A percentile compares a stretch with the other conserved stretches of the same genome.
Conservation (phyloP, 148 eudicot species). For the Arctostaphylos glauca region DNA sequence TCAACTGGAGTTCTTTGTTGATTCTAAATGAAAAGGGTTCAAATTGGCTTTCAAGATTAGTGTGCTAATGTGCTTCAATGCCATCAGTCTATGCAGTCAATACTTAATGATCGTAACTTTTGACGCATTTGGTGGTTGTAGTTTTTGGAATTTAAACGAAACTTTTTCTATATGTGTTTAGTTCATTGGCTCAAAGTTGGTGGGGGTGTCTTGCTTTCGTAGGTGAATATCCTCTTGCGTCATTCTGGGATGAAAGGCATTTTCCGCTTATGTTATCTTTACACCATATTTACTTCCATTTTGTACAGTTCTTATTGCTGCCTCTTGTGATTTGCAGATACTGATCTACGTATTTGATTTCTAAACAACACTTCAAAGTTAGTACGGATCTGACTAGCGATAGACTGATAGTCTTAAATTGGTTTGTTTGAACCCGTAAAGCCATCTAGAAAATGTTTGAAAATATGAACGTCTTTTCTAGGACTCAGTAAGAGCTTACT, state of each 20-base stretch:
- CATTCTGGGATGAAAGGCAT: not conserved
- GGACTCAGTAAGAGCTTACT: not conserved
- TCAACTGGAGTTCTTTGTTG: not conserved
- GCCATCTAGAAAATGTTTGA: not conserved
- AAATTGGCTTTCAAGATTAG: not conserved
- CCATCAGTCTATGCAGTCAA: not conserved
- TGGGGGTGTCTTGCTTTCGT: not conserved
- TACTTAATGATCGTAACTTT: no score
- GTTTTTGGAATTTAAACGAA: not conserved
- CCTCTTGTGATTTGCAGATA: not conserved
- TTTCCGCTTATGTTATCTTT: not conserved
- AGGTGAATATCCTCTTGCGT: not conserved
- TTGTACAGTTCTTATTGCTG: not conserved
- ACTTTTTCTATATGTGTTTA: not conserved
- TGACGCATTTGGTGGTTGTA: not conserved
- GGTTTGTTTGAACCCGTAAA: not conserved
- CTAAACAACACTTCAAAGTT: not conserved
- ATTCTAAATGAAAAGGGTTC: not conserved
- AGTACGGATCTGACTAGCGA: not conserved
- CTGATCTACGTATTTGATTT: not conserved
- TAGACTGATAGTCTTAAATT: not conserved
- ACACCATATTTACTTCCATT: not conserved
- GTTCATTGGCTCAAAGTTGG: slow-evolving; percentile 9
- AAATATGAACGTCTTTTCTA: not conserved
- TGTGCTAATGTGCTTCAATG: not conserved